A percentile compares a stretch with the other conserved stretches of the same genome.
Conservation (phyloP, 2,329 filamentous ascomycete genomes). For the Stachybotrys echinatus region DNA sequence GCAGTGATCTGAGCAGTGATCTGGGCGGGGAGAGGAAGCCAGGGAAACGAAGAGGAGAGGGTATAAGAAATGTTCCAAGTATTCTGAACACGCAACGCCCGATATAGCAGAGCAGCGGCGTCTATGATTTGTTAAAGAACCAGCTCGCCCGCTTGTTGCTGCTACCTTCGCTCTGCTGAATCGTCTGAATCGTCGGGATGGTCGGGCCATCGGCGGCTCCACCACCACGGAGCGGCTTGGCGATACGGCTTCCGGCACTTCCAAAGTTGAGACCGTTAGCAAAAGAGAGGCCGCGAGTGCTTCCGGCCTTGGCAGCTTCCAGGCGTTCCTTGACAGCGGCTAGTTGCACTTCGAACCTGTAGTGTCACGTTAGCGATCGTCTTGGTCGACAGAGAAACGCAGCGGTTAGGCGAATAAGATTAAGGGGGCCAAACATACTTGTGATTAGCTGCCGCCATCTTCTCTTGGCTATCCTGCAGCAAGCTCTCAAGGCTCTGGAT, state of each 20-base stretch:
- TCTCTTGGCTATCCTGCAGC: conserved; percentile 96
- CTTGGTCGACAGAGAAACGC: neutral
- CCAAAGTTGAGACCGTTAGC: conserved; percentile 68
- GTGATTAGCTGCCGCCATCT: conserved; percentile 94
- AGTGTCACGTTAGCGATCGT: neutral
- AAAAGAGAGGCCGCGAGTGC: conserved; percentile 74
- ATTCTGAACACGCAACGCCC: conserved; percentile 2
- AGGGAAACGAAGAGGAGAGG: conserved; percentile 5
- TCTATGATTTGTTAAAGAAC: conserved; percentile 63
- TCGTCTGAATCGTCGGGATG: conserved; percentile 51
- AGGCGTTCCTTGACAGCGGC: conserved; percentile 96
- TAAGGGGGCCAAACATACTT: no score
- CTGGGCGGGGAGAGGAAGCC: no score
- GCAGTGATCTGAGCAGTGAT: no score
- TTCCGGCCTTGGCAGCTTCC: conserved; percentile 88
- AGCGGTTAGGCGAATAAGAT: no score
- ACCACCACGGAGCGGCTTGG: conserved; percentile 63
- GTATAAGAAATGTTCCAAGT: conserved; percentile 1
- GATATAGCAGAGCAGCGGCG: conserved; percentile 2
- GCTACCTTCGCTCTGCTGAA: conserved; percentile 52
- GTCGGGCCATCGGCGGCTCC: conserved; percentile 37
- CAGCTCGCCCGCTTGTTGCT: conserved; percentile 64
- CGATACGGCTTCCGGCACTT: conserved; percentile 59
- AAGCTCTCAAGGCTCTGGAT: conserved; percentile 90
- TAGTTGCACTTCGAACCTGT: conserved; percentile 93